Evolutionary conservation across 257 asterid species (phyloP).

Genomic region (Ajuga chamaepitys): DNA sequence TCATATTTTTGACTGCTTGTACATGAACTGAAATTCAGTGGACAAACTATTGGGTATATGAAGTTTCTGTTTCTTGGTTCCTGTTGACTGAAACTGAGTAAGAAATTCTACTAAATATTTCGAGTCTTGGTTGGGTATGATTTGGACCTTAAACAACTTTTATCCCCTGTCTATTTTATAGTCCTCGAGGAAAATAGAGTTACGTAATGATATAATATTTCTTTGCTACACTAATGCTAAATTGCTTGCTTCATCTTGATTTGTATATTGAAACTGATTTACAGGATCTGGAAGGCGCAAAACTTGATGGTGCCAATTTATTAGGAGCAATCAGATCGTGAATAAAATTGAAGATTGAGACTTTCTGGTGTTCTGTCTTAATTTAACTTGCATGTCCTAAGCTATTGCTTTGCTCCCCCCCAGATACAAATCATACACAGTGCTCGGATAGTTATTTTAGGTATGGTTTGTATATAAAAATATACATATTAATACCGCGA

Average conservation of each 20-base stretch:
- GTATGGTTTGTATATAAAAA: not conserved
- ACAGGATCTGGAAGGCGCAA: constrained; percentile 83
- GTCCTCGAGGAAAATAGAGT: not conserved
- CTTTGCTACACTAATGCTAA: not conserved
- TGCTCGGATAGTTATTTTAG: not conserved
- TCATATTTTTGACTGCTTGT: not conserved
- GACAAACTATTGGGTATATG: not conserved
- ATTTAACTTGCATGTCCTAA: constrained; percentile 6
- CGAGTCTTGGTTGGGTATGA: not conserved
- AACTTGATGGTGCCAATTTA: constrained; percentile 81
- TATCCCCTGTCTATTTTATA: not conserved
- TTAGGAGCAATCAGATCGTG: constrained; percentile 68
- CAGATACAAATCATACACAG: not conserved
- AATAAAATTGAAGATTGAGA: not conserved
- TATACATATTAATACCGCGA: too few relatives aligned
- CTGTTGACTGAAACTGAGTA: not conserved
- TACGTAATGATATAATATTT: not conserved
- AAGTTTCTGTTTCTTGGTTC: not conserved
- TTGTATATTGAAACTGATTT: not conserved
- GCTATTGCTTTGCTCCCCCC: not conserved
- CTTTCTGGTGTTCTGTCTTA: not conserved
- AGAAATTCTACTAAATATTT: not conserved
- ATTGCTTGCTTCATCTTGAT: not conserved
- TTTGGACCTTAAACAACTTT: not conserved
- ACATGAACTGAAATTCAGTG: not conserved